Evolutionary conservation across 441 rosid genomes (phyloP).

Genomic region (Gossypium schwendimanii): DNA sequence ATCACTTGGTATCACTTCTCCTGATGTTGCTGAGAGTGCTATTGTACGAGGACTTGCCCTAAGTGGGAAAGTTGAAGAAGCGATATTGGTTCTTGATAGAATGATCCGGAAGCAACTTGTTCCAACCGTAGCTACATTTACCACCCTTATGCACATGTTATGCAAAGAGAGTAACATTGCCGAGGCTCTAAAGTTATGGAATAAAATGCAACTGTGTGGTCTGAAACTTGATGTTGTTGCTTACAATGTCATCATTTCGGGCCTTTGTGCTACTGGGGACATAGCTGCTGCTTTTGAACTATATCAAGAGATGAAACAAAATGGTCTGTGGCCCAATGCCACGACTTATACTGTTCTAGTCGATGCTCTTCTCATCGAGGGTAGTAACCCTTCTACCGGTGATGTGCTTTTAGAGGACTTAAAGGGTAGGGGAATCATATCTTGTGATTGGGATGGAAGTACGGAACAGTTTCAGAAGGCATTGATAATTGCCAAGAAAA

Average conservation of each 20-base stretch:
- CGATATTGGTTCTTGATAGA: conserved; percentile 45
- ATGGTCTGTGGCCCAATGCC: conserved; percentile 48
- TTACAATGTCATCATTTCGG: conserved; percentile 69
- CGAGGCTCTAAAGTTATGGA: conserved; percentile 53
- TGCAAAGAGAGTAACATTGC: conserved; percentile 42
- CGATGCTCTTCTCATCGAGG: conserved; percentile 31
- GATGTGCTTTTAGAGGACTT: conserved; percentile 57
- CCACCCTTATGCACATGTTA: conserved; percentile 58
- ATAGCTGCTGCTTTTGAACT: conserved; percentile 42
- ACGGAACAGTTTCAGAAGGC: conserved; percentile 27
- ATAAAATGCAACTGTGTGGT: conserved; percentile 40
- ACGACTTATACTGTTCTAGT: conserved; percentile 57
- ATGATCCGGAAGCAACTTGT: conserved; percentile 48
- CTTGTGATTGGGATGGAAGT: conserved; percentile 31
- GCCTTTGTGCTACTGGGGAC: conserved; percentile 53
- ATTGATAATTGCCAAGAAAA: conserved; percentile 40
- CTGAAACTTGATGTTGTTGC: conserved; percentile 60
- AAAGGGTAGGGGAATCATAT: conserved; percentile 46
- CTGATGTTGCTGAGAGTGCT: conserved; percentile 73
- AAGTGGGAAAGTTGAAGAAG: conserved; percentile 74
- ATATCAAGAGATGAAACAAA: conserved; percentile 69
- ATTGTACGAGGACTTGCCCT: conserved; percentile 72
- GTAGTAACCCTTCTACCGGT: conserved; percentile 18
- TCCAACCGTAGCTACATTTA: conserved; percentile 73
- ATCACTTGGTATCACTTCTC: conserved; percentile 32